A percentile compares a stretch with the other conserved stretches of the same genome.
Conservation (phyloP, 106 monocot genomes). For the Chionographis japonica region DNA sequence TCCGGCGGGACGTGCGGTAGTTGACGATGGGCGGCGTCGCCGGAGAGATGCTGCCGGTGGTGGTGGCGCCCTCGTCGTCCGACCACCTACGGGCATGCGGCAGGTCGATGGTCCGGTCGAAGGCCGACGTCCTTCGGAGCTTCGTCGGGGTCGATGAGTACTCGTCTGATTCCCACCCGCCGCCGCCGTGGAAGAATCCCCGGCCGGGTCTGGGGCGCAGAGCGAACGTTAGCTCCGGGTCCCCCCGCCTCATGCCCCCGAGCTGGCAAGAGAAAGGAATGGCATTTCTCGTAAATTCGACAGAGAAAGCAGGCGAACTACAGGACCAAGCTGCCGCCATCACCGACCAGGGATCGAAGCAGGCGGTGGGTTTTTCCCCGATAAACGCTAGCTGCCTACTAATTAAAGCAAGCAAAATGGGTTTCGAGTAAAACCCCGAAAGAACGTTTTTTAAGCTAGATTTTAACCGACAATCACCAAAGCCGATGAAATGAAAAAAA, state of each 20-base stretch:
- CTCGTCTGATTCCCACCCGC: slow-evolving; percentile 46
- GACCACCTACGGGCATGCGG: slow-evolving; percentile 4
- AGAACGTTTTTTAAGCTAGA: too few species aligned
- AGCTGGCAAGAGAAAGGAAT: slow-evolving; percentile 39
- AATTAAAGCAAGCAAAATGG: too few species aligned
- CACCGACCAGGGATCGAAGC: too few species aligned
- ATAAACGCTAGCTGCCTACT: too few species aligned
- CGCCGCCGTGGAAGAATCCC: slow-evolving; percentile 13
- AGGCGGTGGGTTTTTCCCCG: too few species aligned
- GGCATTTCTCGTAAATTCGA: background rate
- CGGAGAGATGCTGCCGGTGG: slow-evolving; percentile 55
- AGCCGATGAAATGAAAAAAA: too few species aligned
- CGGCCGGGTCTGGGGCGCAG: slow-evolving; percentile 33
- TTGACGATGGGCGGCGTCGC: slow-evolving; percentile 66
- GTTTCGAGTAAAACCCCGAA: too few species aligned
- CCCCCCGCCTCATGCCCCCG: slow-evolving; percentile 61
- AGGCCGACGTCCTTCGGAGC: slow-evolving; percentile 25
- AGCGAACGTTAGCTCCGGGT: slow-evolving; percentile 62
- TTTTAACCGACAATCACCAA: too few species aligned
- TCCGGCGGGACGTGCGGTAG: slow-evolving; percentile 69
- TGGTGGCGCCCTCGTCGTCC: slow-evolving; percentile 18
- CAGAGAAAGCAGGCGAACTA: background rate
- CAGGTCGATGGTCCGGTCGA: slow-evolving; percentile 4
- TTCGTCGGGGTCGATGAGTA: slow-evolving; percentile 33
- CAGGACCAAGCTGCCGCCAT: background rate